Evolutionary conservation across 306 rosid species (phyloP).

Genomic region (Potentilla sterilis): DNA sequence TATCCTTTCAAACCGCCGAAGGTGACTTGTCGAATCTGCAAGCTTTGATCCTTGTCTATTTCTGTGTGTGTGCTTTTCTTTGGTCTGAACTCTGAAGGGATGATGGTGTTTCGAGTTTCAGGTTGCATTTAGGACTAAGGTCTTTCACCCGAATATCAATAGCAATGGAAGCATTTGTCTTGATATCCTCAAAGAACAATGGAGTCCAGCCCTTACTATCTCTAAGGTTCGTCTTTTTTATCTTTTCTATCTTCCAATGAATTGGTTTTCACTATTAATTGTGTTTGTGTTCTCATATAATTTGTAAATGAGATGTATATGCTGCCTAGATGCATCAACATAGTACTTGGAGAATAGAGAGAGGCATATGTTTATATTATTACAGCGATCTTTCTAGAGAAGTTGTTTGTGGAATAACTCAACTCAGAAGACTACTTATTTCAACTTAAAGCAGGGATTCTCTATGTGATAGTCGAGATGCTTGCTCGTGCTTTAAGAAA

Average conservation of each 20-base stretch:
- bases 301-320: not conserved
- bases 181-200: slow-evolving; percentile 70
- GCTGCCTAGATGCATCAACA: slow-evolving; percentile 4
- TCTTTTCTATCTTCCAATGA: not conserved
- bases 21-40: slow-evolving; percentile 34
- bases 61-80: not conserved
- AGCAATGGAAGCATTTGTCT: slow-evolving; percentile 80
- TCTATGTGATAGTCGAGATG: not conserved
- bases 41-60: not conserved
- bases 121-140: slow-evolving; percentile 83
- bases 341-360: not conserved
- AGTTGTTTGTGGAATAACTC: not conserved
- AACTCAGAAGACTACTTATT: not conserved
- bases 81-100: not conserved
- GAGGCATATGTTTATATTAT: not conserved
- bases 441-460: not conserved
- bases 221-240: slow-evolving; percentile 45
- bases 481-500: not conserved
- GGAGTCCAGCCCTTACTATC: slow-evolving; percentile 78
- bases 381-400: not conserved
- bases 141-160: slow-evolving; percentile 68
- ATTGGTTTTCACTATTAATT: not conserved
- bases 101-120: slow-evolving; percentile 5
- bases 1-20: slow-evolving; percentile 81
- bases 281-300: not conserved